These are phyloP conservation scores for Diaporthe helianthi DNA, from an alignment of 2,329 filamentous ascomycete species.

Conservation along the genomic window DNA sequence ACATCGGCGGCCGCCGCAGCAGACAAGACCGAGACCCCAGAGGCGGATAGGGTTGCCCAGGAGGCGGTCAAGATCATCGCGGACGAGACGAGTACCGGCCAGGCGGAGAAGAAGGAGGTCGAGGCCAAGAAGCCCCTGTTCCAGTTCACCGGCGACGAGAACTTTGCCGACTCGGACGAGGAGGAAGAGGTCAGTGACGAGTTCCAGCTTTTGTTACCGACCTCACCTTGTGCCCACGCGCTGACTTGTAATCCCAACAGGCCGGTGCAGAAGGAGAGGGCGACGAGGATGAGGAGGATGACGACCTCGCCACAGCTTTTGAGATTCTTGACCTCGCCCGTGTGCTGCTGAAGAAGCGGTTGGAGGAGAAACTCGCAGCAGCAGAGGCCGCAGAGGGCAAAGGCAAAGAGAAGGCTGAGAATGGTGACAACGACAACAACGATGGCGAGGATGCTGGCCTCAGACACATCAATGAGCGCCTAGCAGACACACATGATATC, in stretches of 20 bases:
- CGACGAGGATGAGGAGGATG: conserved; percentile 64
- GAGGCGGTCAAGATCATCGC: conserved; percentile 54
- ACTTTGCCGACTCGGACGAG: conserved; percentile 82
- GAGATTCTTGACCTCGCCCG: conserved; percentile 84
- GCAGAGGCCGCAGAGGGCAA: conserved; percentile 49
- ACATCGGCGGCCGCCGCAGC: conserved; percentile 20
- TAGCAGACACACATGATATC: conserved; percentile 92
- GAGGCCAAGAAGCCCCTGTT: conserved; percentile 79
- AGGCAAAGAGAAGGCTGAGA: conserved; percentile 50
- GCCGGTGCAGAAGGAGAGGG: conserved; percentile 52
- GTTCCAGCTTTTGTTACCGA: conserved; percentile 2
- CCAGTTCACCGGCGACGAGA: conserved; percentile 92
- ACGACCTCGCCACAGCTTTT: conserved; percentile 81
- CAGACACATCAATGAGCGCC: conserved; percentile 77
- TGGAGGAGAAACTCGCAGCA: conserved; percentile 49
- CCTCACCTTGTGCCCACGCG: conserved; percentile 2
- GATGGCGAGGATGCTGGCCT: conserved; percentile 42
- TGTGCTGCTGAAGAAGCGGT: conserved; percentile 65
- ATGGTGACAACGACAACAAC: conserved; percentile 44
- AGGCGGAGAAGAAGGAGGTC: conserved; percentile 47
- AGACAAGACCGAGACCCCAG: conserved; percentile 37
- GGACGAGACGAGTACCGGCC: conserved; percentile 50
- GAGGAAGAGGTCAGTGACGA: conserved; percentile 21
- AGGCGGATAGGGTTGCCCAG: conserved; percentile 52
- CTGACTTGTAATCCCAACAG: conserved; percentile 33